Conservation (phyloP, 176 grass and related monocot species). For the Triticum timopheevii region DNA sequence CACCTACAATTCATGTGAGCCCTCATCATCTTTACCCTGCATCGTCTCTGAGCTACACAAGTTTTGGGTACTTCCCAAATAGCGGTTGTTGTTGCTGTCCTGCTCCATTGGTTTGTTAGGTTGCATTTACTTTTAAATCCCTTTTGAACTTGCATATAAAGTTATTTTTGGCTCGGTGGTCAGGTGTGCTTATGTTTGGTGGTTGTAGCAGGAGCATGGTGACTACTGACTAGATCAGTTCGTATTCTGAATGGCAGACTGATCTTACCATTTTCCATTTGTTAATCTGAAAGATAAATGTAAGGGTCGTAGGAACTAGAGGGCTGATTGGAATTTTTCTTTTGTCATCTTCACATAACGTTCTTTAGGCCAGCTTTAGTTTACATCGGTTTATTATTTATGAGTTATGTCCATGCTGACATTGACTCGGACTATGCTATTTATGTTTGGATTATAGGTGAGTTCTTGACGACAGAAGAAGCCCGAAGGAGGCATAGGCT, state of each 20-base stretch:
- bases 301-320: not conserved
- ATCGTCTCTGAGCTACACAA: not conserved
- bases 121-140: not conserved
- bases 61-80: not conserved
- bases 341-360: not conserved
- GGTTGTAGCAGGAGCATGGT: not conserved
- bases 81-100: not conserved
- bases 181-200: constrained; percentile 3
- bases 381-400: not conserved
- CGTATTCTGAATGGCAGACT: not conserved
- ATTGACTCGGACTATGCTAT: not conserved
- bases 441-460: constrained; percentile 39
- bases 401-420: not conserved
- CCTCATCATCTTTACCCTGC: constrained; percentile 13
- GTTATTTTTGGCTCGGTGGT: not conserved
- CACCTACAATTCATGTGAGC: not conserved
- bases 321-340: not conserved
- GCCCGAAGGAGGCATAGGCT: constrained; percentile 47
- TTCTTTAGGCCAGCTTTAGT: not conserved
- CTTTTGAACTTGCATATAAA: not conserved
- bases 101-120: constrained; percentile 7
- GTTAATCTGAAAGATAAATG: not conserved
- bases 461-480: constrained; percentile 80
- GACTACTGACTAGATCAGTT: not conserved
- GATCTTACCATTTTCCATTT: not conserved